Evolutionary conservation across 2,329 filamentous ascomycete genomes (phyloP), one percentile per base, ranked within the genome.

Genomic region (Aspergillus fructus): DNA sequence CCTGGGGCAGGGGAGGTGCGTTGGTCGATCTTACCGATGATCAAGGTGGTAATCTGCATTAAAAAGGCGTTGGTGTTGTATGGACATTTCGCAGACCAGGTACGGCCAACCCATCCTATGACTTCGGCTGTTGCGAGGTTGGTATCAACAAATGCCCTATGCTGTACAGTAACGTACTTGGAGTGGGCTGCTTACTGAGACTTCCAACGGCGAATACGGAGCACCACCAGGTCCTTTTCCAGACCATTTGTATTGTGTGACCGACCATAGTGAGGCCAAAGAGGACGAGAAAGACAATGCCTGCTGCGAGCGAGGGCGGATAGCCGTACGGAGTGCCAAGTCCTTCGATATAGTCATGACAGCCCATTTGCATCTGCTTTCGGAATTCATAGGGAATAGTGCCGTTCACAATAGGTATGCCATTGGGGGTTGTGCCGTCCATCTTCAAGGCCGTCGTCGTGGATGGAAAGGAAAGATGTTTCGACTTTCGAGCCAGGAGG

Each of bases 41-140:
- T 74, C 17, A 74, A 62, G 21, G 71, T 74, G 2, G 77, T 79
- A 42, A 81, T 81, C 61, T 83, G 80, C 66, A 82, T 78, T 5
- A 82, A 66, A 56, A 81, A 83, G 12, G 79, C 78, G 13, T 74
- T 75, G 12, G 67, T 56, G 64, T 80, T 81, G 63, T 82, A 82
- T 1, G 79, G 78, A 53, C 80, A 83, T 49, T 77, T 63, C 15
- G 77, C 67, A 9, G 79, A 80, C 77, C 78, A 82, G 3, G 78
- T 74, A 33, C 80, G 74, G 12, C 73, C 79, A 3, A 72, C 74
- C 80, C 80, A 83, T 34, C 80, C 80, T 43, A 81, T 68, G 9
- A 79, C 59, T 61, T 82, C 80, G 30, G 62, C 70, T 72, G 48
- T 30, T 46, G 33, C 39, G 48, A 42, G 53, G 34, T 6, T 5